Evolutionary conservation across 2,329 filamentous ascomycete species (phyloP), one percentile per base, ranked within the genome.

Genomic region (Aspergillus novofumigatus): DNA sequence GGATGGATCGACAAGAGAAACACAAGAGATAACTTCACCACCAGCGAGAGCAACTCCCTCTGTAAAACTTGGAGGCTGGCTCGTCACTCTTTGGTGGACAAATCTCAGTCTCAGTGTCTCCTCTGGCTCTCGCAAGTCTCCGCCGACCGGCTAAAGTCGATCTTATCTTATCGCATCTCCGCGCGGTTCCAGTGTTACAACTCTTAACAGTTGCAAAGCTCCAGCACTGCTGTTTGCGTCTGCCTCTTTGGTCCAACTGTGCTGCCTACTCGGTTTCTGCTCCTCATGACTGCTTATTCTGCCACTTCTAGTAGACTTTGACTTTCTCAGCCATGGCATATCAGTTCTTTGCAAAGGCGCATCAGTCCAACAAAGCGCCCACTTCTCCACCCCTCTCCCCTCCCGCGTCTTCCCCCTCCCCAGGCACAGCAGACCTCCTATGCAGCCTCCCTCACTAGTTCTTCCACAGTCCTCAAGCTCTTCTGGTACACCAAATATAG

Each of bases 121-220:
- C 52, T 56, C 57, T 52, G 52, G 51, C 58, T 52, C 49, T 51
- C 28, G 29, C 51, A 26, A 25, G 53, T 51, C 38, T 50, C 54
- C 57, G 52, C 60, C 62, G 62, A 58, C 60, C 59, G 54, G 54
- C 28, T 23, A 23, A 47, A 47, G 20, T 44, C 47, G 54, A 67
- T 67, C 65, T 67, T 67, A 67, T 67, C 68, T 72, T 72, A 72
- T 72, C 69, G 64, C 60, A 69, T 70, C 69, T 72, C 69, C 69
- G 67, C 70, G 66, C 66, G 67, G 59, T 54, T 56, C 50, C 54
- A 54, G 49, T 58, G 26, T 53, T 49, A 50, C 29, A 38, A 28
- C 49, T 29, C 56, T 47, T 47, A 48, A 42, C 42, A 55, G 49
- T 49, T 50, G 50, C 28, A 50, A 44, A 4, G 38, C 32, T 59